Evolutionary conservation across 2,329 filamentous ascomycete species (phyloP).

Genomic region (Diaporthe humulicola): DNA sequence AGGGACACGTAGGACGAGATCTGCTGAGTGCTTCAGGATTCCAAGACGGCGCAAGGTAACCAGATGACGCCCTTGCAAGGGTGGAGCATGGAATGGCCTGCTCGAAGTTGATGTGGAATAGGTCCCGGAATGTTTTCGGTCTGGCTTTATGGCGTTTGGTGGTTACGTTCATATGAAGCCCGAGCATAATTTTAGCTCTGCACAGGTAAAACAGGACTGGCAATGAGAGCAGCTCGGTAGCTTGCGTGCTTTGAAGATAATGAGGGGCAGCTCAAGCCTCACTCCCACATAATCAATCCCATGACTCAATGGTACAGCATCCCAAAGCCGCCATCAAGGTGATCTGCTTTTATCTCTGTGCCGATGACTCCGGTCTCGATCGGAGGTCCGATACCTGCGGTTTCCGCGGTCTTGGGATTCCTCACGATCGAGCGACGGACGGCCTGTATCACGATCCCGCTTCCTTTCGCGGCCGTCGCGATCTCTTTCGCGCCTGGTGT

Average conservation of each 20-base stretch:
- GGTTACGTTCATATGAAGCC: background rate
- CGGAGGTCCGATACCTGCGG: conserved; percentile 40
- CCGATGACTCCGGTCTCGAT: conserved; percentile 45
- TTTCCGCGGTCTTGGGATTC: conserved; percentile 44
- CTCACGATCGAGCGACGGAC: conserved; percentile 47
- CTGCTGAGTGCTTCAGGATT: background rate
- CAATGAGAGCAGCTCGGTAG: conserved; percentile 17
- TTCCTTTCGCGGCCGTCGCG: conserved; percentile 43
- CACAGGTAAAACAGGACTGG: conserved; percentile 38
- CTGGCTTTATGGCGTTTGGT: conserved; percentile 43
- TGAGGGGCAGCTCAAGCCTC: background rate
- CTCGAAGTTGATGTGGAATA: conserved; percentile 2
- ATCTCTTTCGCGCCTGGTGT: conserved; percentile 46
- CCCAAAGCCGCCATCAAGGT: conserved; percentile 44
- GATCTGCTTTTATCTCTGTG: conserved; percentile 59
- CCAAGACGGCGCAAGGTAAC: background rate
- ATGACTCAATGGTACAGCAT: background rate
- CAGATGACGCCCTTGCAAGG: background rate
- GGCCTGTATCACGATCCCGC: conserved; percentile 48
- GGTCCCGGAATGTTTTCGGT: background rate
- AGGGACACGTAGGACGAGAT: conserved; percentile 35
- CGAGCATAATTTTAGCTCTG: conserved; percentile 22
- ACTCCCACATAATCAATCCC: background rate
- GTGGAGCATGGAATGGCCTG: background rate
- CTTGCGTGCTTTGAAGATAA: background rate